These are phyloP conservation scores for Sordaria brevicollis DNA, from an alignment of 495 filamentous ascomycete species.

Conservation along the genomic window DNA sequence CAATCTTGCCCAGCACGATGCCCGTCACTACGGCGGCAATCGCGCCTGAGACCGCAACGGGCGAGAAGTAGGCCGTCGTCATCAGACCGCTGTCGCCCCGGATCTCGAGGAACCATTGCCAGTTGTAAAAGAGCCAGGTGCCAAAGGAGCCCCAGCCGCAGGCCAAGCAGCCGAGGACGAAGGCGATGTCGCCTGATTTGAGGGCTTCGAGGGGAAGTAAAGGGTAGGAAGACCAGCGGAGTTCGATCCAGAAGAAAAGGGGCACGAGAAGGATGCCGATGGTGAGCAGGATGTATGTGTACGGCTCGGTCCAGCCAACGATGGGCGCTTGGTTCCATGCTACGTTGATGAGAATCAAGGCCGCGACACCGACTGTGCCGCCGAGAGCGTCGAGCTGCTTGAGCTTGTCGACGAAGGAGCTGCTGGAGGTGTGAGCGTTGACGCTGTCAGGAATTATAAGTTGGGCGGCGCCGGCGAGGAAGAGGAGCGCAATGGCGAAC, in stretches of 20 bases:
- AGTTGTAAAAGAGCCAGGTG: slow-evolving; percentile 50
- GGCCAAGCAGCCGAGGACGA: slow-evolving; percentile 44
- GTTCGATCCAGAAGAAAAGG: slow-evolving; percentile 43
- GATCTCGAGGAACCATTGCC: slow-evolving; percentile 41
- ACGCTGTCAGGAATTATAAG: slow-evolving; percentile 27
- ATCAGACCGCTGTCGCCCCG: slow-evolving; percentile 33
- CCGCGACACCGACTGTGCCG: slow-evolving; percentile 39
- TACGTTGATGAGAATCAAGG: slow-evolving; percentile 49
- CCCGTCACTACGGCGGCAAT: slow-evolving; percentile 40
- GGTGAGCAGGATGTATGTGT: slow-evolving; percentile 45
- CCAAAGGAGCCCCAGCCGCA: slow-evolving; percentile 54
- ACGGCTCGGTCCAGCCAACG: slow-evolving; percentile 46
- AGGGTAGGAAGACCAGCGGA: slow-evolving; percentile 31
- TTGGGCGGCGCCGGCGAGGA: slow-evolving; percentile 30
- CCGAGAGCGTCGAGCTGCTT: slow-evolving; percentile 41
- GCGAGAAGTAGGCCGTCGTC: slow-evolving; percentile 34
- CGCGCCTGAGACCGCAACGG: slow-evolving; percentile 36
- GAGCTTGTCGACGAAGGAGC: slow-evolving; percentile 9
- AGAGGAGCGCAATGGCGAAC: slow-evolving; percentile 38
- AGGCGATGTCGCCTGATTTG: slow-evolving; percentile 35
- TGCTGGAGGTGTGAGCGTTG: slow-evolving; percentile 17
- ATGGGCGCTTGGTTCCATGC: slow-evolving; percentile 52
- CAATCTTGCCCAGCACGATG: slow-evolving; percentile 30
- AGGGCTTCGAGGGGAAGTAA: slow-evolving; percentile 45
- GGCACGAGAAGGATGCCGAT: slow-evolving; percentile 40